These are phyloP conservation scores for Trichosporon sp. DNA, from an alignment of 1,284 basidiomycete species.

Conservation along the genomic window DNA sequence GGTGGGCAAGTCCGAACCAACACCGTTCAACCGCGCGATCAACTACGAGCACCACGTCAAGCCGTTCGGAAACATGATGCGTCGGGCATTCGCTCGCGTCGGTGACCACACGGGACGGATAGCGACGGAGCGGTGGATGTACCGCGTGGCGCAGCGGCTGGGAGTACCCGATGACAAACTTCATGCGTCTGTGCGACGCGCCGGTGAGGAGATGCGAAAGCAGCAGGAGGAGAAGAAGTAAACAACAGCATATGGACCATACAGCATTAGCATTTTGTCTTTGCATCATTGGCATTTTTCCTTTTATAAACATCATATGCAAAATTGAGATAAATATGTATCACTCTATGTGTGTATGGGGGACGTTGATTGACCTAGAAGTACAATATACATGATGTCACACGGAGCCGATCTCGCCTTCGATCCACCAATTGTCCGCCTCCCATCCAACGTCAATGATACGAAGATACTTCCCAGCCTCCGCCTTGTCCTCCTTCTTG, in stretches of 20 bases:
- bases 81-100: slow-evolving; percentile 20
- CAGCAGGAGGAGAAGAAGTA: slow-evolving; percentile 2
- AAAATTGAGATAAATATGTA: neutral
- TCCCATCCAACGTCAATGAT: slow-evolving; percentile 77
- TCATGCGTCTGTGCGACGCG: neutral
- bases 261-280: neutral
- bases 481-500: slow-evolving; percentile 6
- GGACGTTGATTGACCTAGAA: neutral
- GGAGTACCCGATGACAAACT: neutral
- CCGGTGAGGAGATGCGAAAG: neutral
- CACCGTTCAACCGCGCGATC: slow-evolving; percentile 4
- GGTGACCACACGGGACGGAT: slow-evolving; percentile 26
- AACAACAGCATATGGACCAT: neutral
- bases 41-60: slow-evolving; percentile 24
- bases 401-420: slow-evolving; percentile 37
- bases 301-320: neutral
- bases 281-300: neutral
- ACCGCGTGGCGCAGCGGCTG: neutral
- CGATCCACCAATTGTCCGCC: slow-evolving; percentile 50
- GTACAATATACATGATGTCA: neutral
- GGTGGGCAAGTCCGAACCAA: neutral
- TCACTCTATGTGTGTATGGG: neutral
- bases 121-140: slow-evolving; percentile 21
- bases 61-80: slow-evolving; percentile 32
- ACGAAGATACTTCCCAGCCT: slow-evolving; percentile 52